Evolutionary conservation across 2,329 filamentous ascomycete species (phyloP), one percentile per base, ranked within the genome.

Genomic region (Aspergillus sp.): DNA sequence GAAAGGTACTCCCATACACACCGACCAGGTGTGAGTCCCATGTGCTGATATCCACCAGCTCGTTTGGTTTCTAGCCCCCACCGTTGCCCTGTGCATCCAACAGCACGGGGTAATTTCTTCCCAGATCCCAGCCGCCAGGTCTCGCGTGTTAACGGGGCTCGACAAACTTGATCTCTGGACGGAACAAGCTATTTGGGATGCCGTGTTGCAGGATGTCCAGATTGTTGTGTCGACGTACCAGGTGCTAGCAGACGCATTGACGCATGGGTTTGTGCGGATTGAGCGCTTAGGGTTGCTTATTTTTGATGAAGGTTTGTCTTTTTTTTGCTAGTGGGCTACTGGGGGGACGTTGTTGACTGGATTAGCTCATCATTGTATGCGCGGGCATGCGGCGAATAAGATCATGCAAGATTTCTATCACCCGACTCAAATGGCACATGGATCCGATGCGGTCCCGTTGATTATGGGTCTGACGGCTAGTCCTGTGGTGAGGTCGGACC

Each of bases 401-500:
- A 84, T 94, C 32, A 91, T 94, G 85, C 70, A 67, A 29, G 70
- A 81, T 29, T 83, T 85, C 54, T 94, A 94, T 57, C 78, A 81
- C 51, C 29, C 64, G 61, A 12, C 73, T 73, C 43, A 52, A 45
- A 0, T 52, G 47, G 53, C 49, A 8, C 48, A 49, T 2, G 73
- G 71, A 0, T 49, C 62, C 0, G 35, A 50, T 8, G 50, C 55
- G n/a, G 59, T 71, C 6, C 89, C 89, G 0, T 72, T 74, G 19
- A 83, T 95, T 29, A 71, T 95, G 4, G 89, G 88, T 0, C 72
- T 95, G 27, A 90, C 85, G 5, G 89, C 89, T 1, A 94, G 86
- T 51, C 88, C 88, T 0, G 77, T 87, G 3, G 80, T 84, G 53
- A 79, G 73, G 46, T 79, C 77, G 1, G 76, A 75, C 10, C 62